These are phyloP conservation scores for Blastobotrys raffinosifermentans DNA, from an alignment of 1,139 yeast species.

Conservation along the genomic window DNA sequence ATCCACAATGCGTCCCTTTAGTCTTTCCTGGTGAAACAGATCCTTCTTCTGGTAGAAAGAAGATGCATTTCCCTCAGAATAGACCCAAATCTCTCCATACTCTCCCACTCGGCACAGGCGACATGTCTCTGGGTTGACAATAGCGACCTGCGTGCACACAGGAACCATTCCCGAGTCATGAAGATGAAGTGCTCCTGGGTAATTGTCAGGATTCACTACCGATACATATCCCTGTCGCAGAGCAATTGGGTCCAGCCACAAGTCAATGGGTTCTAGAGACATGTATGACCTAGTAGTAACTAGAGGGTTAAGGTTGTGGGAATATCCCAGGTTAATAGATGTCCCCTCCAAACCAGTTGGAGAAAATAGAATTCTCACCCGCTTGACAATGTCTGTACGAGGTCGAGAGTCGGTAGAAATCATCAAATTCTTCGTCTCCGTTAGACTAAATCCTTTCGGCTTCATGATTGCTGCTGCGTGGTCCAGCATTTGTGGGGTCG, in stretches of 20 bases:
- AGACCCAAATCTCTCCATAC: slow-evolving; percentile 95
- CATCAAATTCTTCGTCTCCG: slow-evolving; percentile 74
- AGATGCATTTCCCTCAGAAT: slow-evolving; percentile 73
- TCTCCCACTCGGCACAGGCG: slow-evolving; percentile 84
- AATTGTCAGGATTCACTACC: slow-evolving; percentile 66
- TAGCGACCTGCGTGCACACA: slow-evolving; percentile 86
- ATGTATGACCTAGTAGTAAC: slow-evolving; percentile 80
- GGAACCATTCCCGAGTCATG: slow-evolving; percentile 98
- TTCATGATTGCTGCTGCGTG: slow-evolving; percentile 60
- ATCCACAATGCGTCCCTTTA: slow-evolving; percentile 51
- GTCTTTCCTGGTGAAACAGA: slow-evolving; percentile 42
- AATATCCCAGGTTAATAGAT: slow-evolving; percentile 71
- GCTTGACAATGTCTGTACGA: slow-evolving; percentile 51
- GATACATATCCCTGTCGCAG: slow-evolving; percentile 82
- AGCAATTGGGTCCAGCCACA: slow-evolving; percentile 83
- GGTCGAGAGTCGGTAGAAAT: slow-evolving; percentile 76
- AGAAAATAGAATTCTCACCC: slow-evolving; percentile 57
- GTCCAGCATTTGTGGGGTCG: slow-evolving; percentile 78
- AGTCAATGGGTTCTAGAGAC: slow-evolving; percentile 82
- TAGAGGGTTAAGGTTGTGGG: slow-evolving; percentile 77
- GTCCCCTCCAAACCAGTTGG: slow-evolving; percentile 62
- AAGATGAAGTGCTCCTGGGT: slow-evolving; percentile 63
- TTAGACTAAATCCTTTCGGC: slow-evolving; percentile 59
- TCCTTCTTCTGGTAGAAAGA: slow-evolving; percentile 45
- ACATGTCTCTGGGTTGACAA: slow-evolving; percentile 90